Evolutionary conservation across 306 rosid genomes (phyloP).

Genomic region (Trichosanthes cucumerina): DNA sequence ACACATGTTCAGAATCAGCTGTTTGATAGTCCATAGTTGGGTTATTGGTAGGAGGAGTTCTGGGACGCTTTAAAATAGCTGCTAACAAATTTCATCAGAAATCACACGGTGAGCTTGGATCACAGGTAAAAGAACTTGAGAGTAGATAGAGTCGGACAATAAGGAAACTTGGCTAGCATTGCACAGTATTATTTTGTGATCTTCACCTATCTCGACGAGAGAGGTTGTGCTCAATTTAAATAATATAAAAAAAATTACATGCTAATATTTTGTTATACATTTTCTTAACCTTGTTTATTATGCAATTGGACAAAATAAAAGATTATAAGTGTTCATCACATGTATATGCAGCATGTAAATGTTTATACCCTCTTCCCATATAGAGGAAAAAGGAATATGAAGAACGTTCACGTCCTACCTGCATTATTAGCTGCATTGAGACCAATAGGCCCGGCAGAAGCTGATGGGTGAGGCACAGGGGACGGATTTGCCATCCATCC

Average conservation of each 20-base stretch:
- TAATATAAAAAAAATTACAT: background rate
- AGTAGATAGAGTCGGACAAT: background rate
- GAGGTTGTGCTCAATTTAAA: background rate
- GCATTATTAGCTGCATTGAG: slow-evolving; percentile 59
- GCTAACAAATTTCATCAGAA: slow-evolving; percentile 20
- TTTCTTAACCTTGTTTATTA: background rate
- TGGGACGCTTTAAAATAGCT: slow-evolving; percentile 89
- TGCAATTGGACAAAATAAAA: background rate
- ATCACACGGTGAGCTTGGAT: background rate
- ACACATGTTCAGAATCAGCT: slow-evolving; percentile 88
- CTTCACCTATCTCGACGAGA: background rate
- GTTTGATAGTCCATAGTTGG: slow-evolving; percentile 94
- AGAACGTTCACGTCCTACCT: slow-evolving; percentile 33
- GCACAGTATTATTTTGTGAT: background rate
- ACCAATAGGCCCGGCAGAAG: slow-evolving; percentile 88
- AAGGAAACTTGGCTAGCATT: background rate
- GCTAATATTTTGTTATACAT: background rate
- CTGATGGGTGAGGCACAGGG: slow-evolving; percentile 85
- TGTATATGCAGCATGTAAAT: background rate
- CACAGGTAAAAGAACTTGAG: background rate
- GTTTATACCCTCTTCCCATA: background rate
- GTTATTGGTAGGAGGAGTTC: slow-evolving; percentile 92
- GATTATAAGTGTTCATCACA: background rate
- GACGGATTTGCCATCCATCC: slow-evolving; percentile 98
- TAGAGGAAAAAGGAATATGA: background rate